Conservation (phyloP, 768 basidiomycete genomes). For the Hericium erinaceus region DNA sequence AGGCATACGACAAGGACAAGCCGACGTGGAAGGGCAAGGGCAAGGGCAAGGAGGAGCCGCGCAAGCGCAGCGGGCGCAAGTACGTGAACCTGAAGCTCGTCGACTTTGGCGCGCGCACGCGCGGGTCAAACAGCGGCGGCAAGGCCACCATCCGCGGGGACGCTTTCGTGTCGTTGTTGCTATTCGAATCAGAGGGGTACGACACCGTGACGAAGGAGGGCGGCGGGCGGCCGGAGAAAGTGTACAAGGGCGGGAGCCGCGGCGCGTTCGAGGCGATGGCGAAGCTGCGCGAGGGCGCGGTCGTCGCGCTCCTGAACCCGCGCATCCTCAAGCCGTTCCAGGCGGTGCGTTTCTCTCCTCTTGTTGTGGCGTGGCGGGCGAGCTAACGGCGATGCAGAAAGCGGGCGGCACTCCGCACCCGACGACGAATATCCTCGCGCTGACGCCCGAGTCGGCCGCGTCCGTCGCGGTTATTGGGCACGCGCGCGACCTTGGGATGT, state of each 20-base stretch:
- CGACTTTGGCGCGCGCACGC: constrained; percentile 66
- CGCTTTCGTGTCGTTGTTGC: constrained; percentile 68
- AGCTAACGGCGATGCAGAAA: constrained; percentile 23
- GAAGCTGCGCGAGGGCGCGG: constrained; percentile 81
- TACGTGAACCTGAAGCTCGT: constrained; percentile 82
- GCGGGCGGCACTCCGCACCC: constrained; percentile 60
- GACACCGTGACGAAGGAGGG: constrained; percentile 47
- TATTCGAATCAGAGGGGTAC: constrained; percentile 81
- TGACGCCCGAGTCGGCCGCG: constrained; percentile 76
- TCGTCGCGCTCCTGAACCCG: constrained; percentile 85
- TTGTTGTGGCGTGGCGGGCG: background rate
- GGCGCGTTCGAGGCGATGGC: constrained; percentile 89
- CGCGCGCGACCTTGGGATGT: constrained; percentile 82
- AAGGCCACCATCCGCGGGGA: constrained; percentile 66
- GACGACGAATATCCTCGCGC: constrained; percentile 69
- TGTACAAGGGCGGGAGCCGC: constrained; percentile 82
- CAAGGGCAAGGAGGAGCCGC: constrained; percentile 16
- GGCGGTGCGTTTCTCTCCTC: constrained; percentile 28
- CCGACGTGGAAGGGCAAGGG: constrained; percentile 13
- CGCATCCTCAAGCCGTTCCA: constrained; percentile 79
- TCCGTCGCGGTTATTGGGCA: constrained; percentile 81
- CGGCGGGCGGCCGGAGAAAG: constrained; percentile 42
- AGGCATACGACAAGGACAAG: constrained; percentile 13
- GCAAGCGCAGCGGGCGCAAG: constrained; percentile 54
- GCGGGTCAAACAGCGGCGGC: constrained; percentile 41